Evolutionary conservation across 2,329 filamentous ascomycete genomes (phyloP).

Genomic region (Acrocalymma vagum): DNA sequence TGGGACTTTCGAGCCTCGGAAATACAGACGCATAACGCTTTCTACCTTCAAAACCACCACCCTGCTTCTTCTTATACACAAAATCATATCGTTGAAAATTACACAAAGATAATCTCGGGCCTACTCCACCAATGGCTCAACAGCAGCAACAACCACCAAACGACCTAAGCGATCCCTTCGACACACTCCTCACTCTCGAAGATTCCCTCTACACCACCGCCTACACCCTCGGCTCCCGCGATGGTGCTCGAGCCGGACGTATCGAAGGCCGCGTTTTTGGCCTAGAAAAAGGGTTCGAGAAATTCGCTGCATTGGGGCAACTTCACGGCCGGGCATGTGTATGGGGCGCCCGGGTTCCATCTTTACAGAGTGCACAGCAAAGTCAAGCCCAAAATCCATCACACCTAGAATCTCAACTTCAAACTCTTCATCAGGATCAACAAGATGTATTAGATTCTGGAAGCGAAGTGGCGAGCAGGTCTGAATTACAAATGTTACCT

Average conservation of each 20-base stretch:
- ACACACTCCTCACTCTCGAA: slow-evolving; percentile 67
- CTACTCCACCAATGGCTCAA: slow-evolving; percentile 9
- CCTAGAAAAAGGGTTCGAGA: slow-evolving; percentile 91
- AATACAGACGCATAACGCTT: too few species aligned
- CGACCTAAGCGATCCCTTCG: slow-evolving; percentile 57
- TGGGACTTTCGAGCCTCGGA: too few species aligned
- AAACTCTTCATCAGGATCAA: not conserved
- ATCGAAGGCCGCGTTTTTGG: slow-evolving; percentile 92
- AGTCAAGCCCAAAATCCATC: too few species aligned
- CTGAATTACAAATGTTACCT: slow-evolving; percentile 48
- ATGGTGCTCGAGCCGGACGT: slow-evolving; percentile 80
- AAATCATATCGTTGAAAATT: too few species aligned
- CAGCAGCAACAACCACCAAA: slow-evolving; percentile 8
- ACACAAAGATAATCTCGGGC: not conserved
- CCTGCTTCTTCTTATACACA: too few species aligned
- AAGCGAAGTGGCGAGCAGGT: slow-evolving; percentile 1
- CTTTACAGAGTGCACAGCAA: not conserved
- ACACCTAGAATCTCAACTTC: not conserved
- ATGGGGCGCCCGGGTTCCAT: slow-evolving; percentile 78
- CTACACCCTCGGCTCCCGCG: slow-evolving; percentile 75
- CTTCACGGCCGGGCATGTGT: slow-evolving; percentile 80
- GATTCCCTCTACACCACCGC: slow-evolving; percentile 83
- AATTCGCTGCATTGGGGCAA: slow-evolving; percentile 81
- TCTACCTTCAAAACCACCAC: slow-evolving; percentile 1
- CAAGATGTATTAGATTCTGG: slow-evolving; percentile 1